Conservation (phyloP, 768 basidiomycete species). For the Exidia glandulosa region DNA sequence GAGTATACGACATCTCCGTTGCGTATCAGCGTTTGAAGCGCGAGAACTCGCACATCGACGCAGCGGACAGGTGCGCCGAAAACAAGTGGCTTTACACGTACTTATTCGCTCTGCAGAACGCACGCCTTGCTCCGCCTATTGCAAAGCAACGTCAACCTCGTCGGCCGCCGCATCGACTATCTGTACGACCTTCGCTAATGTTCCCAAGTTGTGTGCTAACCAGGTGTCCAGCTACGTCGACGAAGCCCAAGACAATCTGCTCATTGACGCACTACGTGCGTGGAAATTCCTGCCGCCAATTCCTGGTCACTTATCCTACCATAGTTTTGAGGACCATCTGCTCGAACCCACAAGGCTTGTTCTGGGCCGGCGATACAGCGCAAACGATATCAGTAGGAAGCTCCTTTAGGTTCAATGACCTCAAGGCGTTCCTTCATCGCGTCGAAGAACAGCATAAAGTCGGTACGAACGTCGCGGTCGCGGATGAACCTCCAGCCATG, state of each 20-base stretch:
- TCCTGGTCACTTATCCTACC: neutral
- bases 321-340: conserved; percentile 56
- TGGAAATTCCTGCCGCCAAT: neutral
- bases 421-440: conserved; percentile 56
- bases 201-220: neutral
- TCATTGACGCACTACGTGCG: conserved; percentile 52
- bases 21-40: conserved; percentile 38
- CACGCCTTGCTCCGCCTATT: conserved; percentile 32
- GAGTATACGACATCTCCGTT: conserved; percentile 43
- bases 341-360: conserved; percentile 51
- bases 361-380: conserved; percentile 75
- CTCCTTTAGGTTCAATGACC: conserved; percentile 58
- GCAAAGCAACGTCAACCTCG: conserved; percentile 21
- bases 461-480: neutral
- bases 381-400: conserved; percentile 68
- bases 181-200: conserved; percentile 29
- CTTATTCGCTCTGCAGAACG: conserved; percentile 25
- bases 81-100: too few species aligned
- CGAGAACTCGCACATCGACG: conserved; percentile 34
- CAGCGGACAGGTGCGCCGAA: conserved; percentile 61
- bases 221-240: conserved; percentile 50
- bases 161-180: conserved; percentile 38
- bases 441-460: conserved; percentile 39
- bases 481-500: neutral
- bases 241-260: conserved; percentile 61